A percentile compares a stretch with the other conserved stretches of the same genome.
Evolutionary conservation across 306 rosid genomes (phyloP).

Genomic region (Prunus davidiana): DNA sequence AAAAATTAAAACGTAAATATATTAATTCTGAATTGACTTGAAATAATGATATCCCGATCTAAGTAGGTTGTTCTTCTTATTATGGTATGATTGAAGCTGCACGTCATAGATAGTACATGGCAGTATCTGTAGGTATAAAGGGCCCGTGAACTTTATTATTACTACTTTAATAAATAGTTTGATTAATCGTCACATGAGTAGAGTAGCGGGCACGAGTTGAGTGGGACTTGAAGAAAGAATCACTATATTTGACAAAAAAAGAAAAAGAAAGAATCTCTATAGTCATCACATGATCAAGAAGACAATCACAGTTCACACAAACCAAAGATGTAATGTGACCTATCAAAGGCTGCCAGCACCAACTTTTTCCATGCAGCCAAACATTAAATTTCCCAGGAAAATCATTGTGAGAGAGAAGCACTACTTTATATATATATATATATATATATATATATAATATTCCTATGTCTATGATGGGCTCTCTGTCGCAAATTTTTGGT

Average conservation of each 20-base stretch:
- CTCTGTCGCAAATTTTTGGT: background rate
- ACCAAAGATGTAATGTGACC: background rate
- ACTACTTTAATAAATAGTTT: background rate
- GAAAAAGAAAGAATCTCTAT: background rate
- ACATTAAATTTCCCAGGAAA: background rate
- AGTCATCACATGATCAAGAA: background rate
- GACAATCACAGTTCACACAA: background rate
- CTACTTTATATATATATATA: background rate
- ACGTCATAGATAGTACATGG: background rate
- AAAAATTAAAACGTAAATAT: no score
- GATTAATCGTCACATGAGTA: background rate
- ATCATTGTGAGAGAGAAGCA: background rate
- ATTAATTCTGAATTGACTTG: no score
- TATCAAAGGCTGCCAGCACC: slow-evolving; percentile 11
- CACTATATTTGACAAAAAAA: background rate
- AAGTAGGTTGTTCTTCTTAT: no score
- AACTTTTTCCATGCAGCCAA: slow-evolving; percentile 7
- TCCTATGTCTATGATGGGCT: background rate
- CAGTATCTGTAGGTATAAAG: background rate
- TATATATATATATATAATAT: background rate
- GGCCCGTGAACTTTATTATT: background rate
- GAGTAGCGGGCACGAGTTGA: background rate
- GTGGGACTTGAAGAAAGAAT: background rate
- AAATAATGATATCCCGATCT: no score
- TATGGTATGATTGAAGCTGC: no score